Base-by-base conservation (phyloP, 2,329 filamentous ascomycete genomes). In the Colletotrichum acutatum region DNA sequence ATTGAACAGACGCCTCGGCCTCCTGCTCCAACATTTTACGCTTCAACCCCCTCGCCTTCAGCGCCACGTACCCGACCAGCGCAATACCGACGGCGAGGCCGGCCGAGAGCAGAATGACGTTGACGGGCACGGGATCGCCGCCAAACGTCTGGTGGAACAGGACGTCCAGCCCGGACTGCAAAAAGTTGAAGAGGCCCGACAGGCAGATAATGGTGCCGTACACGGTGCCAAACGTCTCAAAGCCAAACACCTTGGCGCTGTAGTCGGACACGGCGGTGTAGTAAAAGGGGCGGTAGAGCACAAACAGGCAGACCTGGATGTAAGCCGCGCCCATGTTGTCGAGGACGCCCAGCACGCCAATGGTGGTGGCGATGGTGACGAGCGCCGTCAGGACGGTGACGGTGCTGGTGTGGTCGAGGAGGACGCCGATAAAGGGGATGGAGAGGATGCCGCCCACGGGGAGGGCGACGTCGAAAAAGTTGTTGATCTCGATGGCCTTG, bases 211-310 rank as follows among this genome's bases (percentile, higher is more conserved):
- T 93, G 24, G 95, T 88, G 12, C 95, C 95, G 82, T 98, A 98
- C n/a, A 98, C 95, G 70, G 94, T 97, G 58, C 95, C 95, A 77
- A 98, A 98, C 0, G 95, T 97, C 74, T 91, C 89, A 83, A 97
- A 97, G 19, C 95, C 95, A 80, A 98, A 98, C 46, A 98, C 95
- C 83, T 97, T 97, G 74, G 94, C 95, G 24, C 91, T 90, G 81
- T 97, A 97, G 83, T 98, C 95, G 71, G 93, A 96, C 71, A 98
- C 94, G 8, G 94, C 91, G 0, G 95, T 97, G 84, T 98, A 98
- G 83, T 97, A 98, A 34, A 98, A 91, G 0, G 95, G 95, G 0
- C 95, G 90, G 78, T 97, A 95, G 26, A 97, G 82, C 12, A 97
- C 94, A 79, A 98, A 97, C 11, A 98, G 88, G 58, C 87, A 84